Percentiles rank a stretch among this genome's conserved stretches.
Conservation (phyloP, 2,329 filamentous ascomycete genomes). For the Aspergillus nomiae region DNA sequence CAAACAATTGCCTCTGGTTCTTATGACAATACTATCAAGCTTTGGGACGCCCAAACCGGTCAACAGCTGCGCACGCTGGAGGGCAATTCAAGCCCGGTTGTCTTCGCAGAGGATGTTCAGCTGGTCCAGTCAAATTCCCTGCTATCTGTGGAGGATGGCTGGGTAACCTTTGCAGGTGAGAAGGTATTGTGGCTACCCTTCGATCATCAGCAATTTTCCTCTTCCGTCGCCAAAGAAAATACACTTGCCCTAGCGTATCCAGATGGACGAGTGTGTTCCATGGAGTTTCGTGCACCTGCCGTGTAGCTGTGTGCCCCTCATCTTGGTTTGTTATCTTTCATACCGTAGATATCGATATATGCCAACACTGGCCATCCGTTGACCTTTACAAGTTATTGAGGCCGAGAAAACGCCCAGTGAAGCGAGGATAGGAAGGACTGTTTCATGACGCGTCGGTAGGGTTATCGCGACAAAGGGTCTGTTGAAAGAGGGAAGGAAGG, state of each 20-base stretch:
- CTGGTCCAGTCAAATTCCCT: slow-evolving; percentile 6
- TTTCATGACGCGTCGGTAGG: too few relatives aligned
- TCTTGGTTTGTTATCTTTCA: too few relatives aligned
- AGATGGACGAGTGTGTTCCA: not conserved
- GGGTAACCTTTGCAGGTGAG: not conserved
- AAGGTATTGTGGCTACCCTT: not conserved
- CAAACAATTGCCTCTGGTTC: not conserved
- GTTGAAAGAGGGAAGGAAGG: too few relatives aligned
- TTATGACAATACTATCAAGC: not conserved
- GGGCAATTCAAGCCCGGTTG: not conserved
- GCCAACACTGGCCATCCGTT: too few relatives aligned
- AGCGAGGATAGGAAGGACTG: too few relatives aligned
- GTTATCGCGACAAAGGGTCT: too few relatives aligned
- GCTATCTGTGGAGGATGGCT: not conserved
- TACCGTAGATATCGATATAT: too few relatives aligned
- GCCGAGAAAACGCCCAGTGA: too few relatives aligned
- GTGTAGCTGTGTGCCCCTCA: too few relatives aligned
- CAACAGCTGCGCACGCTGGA: not conserved
- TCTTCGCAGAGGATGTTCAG: slow-evolving; percentile 17
- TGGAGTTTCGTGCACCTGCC: too few relatives aligned
- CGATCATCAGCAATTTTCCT: not conserved
- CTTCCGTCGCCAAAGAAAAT: not conserved
- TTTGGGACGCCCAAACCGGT: not conserved
- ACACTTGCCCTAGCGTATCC: not conserved
- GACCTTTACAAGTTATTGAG: too few relatives aligned